These are phyloP conservation scores for Ceriops decandra DNA, from an alignment of 345 rosid genomes.

Conservation along the genomic window DNA sequence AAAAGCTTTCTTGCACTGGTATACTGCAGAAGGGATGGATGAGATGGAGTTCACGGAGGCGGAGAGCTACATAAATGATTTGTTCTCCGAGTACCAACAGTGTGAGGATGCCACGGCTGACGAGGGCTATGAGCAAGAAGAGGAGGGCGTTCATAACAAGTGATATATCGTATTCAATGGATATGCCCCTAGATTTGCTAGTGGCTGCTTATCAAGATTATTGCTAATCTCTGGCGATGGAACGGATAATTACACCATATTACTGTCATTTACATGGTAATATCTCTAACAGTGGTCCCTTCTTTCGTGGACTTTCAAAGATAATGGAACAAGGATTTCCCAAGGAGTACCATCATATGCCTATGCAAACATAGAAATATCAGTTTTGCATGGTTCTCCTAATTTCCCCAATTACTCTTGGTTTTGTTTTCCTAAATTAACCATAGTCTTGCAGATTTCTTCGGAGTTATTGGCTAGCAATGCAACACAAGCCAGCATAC, in stretches of 20 bases:
- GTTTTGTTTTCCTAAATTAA: background rate
- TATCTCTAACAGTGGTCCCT: background rate
- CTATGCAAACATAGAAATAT: background rate
- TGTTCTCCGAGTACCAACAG: constrained; percentile 52
- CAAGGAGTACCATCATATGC: background rate
- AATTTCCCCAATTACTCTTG: background rate
- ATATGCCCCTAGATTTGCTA: background rate
- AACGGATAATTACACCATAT: constrained; percentile 12
- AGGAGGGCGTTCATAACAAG: constrained; percentile 22
- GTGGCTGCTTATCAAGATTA: background rate
- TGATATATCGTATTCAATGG: background rate
- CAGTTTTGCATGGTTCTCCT: background rate
- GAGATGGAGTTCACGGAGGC: constrained; percentile 73
- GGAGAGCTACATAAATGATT: constrained; percentile 53
- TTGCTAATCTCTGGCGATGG: constrained; percentile 28
- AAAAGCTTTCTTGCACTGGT: constrained; percentile 75
- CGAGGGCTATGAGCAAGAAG: constrained; percentile 41
- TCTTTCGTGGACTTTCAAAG: background rate
- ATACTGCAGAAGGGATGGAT: constrained; percentile 68
- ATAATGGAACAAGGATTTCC: background rate
- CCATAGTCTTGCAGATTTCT: too few species aligned
- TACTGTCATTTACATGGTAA: constrained; percentile 4
- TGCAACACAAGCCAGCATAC: too few species aligned
- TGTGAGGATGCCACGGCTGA: constrained; percentile 50
- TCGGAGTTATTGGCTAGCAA: too few species aligned